A percentile compares a stretch with the other conserved stretches of the same genome.
Evolutionary conservation across 2,329 filamentous ascomycete genomes (phyloP).

Genomic region (Sporothrix inflata): DNA sequence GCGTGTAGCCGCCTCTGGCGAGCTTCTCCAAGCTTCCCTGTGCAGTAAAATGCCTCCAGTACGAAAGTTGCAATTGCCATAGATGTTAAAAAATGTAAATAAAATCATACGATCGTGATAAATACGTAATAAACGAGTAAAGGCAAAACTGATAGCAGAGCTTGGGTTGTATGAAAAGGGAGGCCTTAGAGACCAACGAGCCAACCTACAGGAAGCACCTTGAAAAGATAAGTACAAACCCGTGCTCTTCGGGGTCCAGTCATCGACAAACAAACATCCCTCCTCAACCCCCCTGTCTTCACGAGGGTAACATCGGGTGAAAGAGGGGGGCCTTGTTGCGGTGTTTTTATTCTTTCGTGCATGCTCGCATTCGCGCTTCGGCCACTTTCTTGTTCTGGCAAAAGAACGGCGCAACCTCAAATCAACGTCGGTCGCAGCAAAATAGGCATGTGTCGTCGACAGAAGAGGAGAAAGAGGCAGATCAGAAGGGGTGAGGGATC

Average conservation of each 20-base stretch:
- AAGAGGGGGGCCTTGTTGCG: background rate
- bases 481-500: background rate
- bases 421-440: background rate
- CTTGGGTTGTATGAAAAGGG: background rate
- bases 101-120: background rate
- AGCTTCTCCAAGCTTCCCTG: background rate
- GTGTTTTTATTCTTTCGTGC: slow-evolving; percentile 9
- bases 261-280: background rate
- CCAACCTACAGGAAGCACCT: background rate
- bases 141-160: background rate
- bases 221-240: background rate
- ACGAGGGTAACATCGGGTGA: slow-evolving; percentile 17
- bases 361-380: background rate
- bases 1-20: background rate
- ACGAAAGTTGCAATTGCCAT: no score
- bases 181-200: background rate
- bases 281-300: background rate
- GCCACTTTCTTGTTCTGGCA: slow-evolving; percentile 11
- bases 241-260: background rate
- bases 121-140: background rate
- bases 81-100: background rate
- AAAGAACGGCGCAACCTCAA: background rate
- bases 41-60: no score
- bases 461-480: background rate
- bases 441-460: background rate